phyloP scores from a whole-genome alignment of 345 rosid species.

The Lepidium didymum region DNA sequence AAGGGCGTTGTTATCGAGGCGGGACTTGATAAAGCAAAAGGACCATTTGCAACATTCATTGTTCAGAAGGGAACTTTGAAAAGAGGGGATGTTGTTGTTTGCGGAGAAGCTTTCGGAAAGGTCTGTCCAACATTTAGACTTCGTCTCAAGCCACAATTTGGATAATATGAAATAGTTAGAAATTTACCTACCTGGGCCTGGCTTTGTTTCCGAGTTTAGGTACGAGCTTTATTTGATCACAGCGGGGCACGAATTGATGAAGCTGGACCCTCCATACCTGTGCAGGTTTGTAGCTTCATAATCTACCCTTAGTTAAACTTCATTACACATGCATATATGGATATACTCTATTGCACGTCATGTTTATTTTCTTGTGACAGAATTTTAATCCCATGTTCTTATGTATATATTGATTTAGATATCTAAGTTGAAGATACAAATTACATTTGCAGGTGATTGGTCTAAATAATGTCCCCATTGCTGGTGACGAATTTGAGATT shows the following conservation, averaged over 20 bases:
- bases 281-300: slow-evolving; percentile 54
- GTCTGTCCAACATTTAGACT: slow-evolving; percentile 34
- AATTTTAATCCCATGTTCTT: not conserved
- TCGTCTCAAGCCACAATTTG: not conserved
- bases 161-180: slow-evolving; percentile 2
- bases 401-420: not conserved
- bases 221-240: slow-evolving; percentile 89
- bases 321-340: not conserved
- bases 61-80: slow-evolving; percentile 92
- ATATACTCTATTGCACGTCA: slow-evolving; percentile 1
- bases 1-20: slow-evolving; percentile 95
- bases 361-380: not conserved
- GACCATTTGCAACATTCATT: slow-evolving; percentile 83
- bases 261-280: slow-evolving; percentile 95
- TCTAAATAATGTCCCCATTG: slow-evolving; percentile 69
- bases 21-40: slow-evolving; percentile 88
- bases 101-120: slow-evolving; percentile 98
- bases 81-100: slow-evolving; percentile 85
- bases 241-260: slow-evolving; percentile 65
- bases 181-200: slow-evolving; percentile 6
- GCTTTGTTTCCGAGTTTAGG: slow-evolving; percentile 38
- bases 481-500: slow-evolving; percentile 95
- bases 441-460: slow-evolving; percentile 66
- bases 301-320: not conserved
- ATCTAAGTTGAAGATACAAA: slow-evolving; percentile 1